Evolutionary conservation across 768 basidiomycete species (phyloP).

Genomic region (Gloeophyllum trabeum): DNA sequence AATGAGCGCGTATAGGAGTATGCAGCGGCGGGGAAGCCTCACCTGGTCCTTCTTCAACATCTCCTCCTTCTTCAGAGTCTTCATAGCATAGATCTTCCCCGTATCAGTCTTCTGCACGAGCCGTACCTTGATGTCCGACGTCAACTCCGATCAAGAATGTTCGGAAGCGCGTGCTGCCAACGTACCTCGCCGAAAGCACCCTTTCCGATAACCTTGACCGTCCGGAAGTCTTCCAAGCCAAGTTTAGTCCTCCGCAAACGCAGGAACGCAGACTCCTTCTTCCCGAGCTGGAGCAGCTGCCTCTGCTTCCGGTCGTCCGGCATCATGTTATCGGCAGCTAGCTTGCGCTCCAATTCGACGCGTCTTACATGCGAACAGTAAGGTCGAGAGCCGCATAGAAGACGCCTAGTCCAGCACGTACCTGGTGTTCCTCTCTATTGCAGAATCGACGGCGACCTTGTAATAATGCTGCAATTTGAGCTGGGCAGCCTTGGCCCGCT

Average conservation of each 20-base stretch:
- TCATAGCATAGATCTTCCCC: conserved; percentile 99
- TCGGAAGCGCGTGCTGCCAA: conserved; percentile 1
- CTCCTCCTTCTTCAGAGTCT: conserved; percentile 91
- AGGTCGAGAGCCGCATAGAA: background rate
- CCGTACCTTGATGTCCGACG: conserved; percentile 46
- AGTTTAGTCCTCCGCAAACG: conserved; percentile 83
- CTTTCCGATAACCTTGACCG: conserved; percentile 98
- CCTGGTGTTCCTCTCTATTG: conserved; percentile 90
- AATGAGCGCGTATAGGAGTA: conserved; percentile 1
- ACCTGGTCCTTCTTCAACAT: conserved; percentile 99
- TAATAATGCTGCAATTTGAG: conserved; percentile 95
- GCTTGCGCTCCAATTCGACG: conserved; percentile 74
- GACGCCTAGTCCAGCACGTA: conserved; percentile 19
- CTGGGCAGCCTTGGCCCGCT: conserved; percentile 84
- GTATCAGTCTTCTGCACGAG: conserved; percentile 95
- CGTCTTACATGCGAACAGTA: conserved; percentile 50
- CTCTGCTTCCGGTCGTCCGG: conserved; percentile 81
- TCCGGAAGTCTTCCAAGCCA: conserved; percentile 86
- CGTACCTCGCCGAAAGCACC: conserved; percentile 95
- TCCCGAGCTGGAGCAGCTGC: conserved; percentile 73
- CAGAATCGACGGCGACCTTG: conserved; percentile 91
- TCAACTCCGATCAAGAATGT: background rate
- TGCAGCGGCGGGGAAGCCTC: conserved; percentile 11
- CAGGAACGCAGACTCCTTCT: conserved; percentile 83
- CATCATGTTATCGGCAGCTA: conserved; percentile 56